Conservation (phyloP, 108 stramenopile species). For the Nitzschia sp. region DNA sequence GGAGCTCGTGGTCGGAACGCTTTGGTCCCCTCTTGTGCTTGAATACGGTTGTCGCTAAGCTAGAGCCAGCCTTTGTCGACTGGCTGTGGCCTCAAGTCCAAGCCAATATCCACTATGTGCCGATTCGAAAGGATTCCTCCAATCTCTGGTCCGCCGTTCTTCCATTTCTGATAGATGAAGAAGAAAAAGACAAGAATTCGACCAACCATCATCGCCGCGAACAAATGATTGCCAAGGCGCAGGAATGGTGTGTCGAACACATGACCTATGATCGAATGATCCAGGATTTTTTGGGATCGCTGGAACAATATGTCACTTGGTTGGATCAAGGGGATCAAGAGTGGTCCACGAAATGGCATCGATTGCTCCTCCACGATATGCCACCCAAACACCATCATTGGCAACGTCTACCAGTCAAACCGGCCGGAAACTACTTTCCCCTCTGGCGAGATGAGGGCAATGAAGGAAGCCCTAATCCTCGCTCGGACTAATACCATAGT, state of each 20-base stretch:
- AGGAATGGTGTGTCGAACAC: background rate
- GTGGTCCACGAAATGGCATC: background rate
- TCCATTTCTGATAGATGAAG: background rate
- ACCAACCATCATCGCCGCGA: background rate
- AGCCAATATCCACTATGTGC: background rate
- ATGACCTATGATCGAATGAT: background rate
- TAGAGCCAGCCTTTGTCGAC: background rate
- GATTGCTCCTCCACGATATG: background rate
- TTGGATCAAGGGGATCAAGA: constrained; percentile 2
- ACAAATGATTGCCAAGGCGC: background rate
- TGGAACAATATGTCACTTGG: constrained; percentile 2
- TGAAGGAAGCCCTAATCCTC: no score
- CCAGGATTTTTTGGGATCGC: background rate
- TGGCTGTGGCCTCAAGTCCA: background rate
- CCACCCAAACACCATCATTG: constrained; percentile 7
- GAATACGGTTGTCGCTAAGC: background rate
- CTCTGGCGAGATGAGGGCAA: background rate
- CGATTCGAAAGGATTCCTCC: background rate
- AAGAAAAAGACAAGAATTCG: no score
- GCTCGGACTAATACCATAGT: no score
- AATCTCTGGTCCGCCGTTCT: background rate
- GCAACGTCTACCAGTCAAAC: background rate
- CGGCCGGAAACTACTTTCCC: background rate
- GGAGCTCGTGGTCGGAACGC: constrained; percentile 4
- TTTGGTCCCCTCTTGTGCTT: background rate